These are phyloP conservation scores for Stemphylium vesicarium DNA, from an alignment of 2,329 filamentous ascomycete genomes.

Conservation along the genomic window DNA sequence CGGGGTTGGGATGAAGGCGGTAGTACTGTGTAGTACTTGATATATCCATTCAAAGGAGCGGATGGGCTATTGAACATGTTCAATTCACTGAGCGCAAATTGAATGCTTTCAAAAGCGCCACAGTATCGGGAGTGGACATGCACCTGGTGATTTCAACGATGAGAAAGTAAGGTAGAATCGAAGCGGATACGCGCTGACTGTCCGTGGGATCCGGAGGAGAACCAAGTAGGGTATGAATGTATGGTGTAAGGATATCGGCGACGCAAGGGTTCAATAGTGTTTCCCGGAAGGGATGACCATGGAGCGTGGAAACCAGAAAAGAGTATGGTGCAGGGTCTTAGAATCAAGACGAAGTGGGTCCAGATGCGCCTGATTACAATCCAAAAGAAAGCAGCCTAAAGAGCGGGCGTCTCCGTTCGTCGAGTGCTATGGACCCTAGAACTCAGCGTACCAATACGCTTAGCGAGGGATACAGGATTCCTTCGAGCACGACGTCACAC, in stretches of 20 bases:
- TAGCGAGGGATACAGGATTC: slow-evolving; percentile 2
- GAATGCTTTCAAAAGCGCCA: neutral
- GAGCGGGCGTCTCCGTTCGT: neutral
- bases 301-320: neutral
- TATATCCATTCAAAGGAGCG: neutral
- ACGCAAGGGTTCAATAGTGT: neutral
- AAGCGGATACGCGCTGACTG: neutral
- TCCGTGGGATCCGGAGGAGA: neutral
- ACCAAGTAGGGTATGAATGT: neutral
- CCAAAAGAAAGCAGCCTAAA: neutral
- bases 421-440: neutral
- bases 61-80: neutral
- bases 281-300: neutral
- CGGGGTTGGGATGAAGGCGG: no score
- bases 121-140: neutral
- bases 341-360: neutral
- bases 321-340: neutral
- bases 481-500: slow-evolving; percentile 5
- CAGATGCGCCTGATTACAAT: neutral
- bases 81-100: neutral
- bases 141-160: neutral
- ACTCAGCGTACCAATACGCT: slow-evolving; percentile 2
- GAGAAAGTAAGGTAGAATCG: neutral
- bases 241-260: neutral
- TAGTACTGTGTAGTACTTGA: neutral